These are phyloP conservation scores for Metschnikowia dekortorum DNA, from an alignment of 805 yeast species.

Conservation along the genomic window DNA sequence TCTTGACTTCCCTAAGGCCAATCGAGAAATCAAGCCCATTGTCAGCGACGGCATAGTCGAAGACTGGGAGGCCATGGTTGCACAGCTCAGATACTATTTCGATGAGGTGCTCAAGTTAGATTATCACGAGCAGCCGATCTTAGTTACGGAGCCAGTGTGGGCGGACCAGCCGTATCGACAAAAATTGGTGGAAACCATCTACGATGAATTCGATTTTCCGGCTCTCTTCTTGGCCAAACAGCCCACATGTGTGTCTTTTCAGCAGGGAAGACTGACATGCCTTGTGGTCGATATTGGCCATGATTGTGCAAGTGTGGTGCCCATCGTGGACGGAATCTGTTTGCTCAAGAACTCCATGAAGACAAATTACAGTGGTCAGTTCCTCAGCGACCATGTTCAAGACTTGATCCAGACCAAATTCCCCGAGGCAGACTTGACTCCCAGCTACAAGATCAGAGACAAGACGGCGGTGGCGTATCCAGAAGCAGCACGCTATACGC, in stretches of 20 bases:
- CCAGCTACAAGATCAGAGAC: constrained; percentile 46
- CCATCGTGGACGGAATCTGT: constrained; percentile 78
- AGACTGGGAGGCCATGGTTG: constrained; percentile 86
- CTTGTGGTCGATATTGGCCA: constrained; percentile 84
- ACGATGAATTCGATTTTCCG: constrained; percentile 68
- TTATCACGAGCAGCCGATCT: constrained; percentile 64
- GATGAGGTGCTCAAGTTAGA: constrained; percentile 47
- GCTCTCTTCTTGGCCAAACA: constrained; percentile 77
- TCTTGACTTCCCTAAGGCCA: constrained; percentile 47
- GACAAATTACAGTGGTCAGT: constrained; percentile 72
- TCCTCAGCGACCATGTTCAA: constrained; percentile 49
- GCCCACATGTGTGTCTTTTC: constrained; percentile 86
- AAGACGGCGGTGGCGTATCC: constrained; percentile 38
- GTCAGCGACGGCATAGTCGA: constrained; percentile 56
- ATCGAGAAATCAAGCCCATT: constrained; percentile 51
- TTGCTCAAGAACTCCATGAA: constrained; percentile 63
- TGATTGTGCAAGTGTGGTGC: constrained; percentile 70
- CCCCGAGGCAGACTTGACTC: constrained; percentile 26
- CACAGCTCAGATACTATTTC: constrained; percentile 65
- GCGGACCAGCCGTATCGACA: constrained; percentile 61
- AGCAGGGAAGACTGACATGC: constrained; percentile 84
- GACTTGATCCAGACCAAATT: constrained; percentile 34
- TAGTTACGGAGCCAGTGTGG: constrained; percentile 88
- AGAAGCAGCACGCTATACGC: constrained; percentile 22
- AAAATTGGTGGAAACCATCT: constrained; percentile 64